Base-by-base conservation (phyloP, 345 rosid species). In the Microthlaspi erraticum region DNA sequence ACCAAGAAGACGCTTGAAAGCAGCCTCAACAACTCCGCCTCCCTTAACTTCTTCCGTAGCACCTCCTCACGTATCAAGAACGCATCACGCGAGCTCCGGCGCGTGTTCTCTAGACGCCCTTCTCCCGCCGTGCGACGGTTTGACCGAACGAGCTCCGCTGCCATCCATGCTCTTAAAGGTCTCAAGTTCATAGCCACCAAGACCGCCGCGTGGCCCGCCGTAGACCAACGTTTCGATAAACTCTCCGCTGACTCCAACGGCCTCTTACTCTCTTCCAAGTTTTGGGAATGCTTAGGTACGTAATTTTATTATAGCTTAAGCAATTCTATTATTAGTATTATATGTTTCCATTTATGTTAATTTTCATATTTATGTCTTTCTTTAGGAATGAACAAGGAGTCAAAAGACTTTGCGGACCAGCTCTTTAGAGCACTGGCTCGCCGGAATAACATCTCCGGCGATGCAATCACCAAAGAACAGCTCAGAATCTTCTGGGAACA, bases 271-370 rank as follows among this genome's bases (percentile, higher is more conserved):
- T 78, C 74, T 5, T 81, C 97, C 71, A 36, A 55, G 75, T 92
- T 90, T 66, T 86, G 93, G 48, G 96, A 90, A 77, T 92, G 98
- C 77, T 84, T 92, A 46, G 98, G 98, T 88, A 74, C 34, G 11
- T 20, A 10, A 39, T 2, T 34, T 26, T 6, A 2, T 12, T 48
- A 32, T 59, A 14, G 18, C 43, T 49, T 34, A 36, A 4, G 12
- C 2, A 2, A 33, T 39, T 33, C 11, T 9, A 6, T 14, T 57
- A n/a, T 3, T 38, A 8, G 1, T 26, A 39, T 43, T 43, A 23
- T 60, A 1, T 53, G 10, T 73, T 51, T 37, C 42, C 10, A 20
- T 23, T 36, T 66, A 4, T 9, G 2, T 64, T 20, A 13, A 8
- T 12, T 18, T 38, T 60, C 11, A 39, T 41, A 19, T 6, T 18